phyloP scores from a whole-genome alignment of 495 filamentous ascomycete genomes.

The Copromyces sp. region DNA sequence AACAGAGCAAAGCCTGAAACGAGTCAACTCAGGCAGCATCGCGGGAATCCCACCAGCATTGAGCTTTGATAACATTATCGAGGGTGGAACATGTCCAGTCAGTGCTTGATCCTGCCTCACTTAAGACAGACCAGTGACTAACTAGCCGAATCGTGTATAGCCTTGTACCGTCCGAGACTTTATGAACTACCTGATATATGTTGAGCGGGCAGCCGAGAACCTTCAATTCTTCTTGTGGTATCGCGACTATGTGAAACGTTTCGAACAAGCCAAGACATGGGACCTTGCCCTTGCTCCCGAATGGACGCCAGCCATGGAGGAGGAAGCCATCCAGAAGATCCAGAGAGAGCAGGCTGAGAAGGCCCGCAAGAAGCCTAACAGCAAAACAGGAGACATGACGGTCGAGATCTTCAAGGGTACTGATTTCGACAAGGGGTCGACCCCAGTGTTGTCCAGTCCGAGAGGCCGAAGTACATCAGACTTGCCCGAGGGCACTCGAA shows the following conservation, averaged over 20 bases:
- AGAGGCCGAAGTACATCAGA: neutral
- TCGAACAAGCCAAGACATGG: constrained; percentile 38
- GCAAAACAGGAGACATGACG: constrained; percentile 3
- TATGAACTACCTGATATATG: constrained; percentile 69
- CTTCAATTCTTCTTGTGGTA: constrained; percentile 75
- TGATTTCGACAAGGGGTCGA: constrained; percentile 41
- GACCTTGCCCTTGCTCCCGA: constrained; percentile 49
- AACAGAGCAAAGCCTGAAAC: constrained; percentile 11
- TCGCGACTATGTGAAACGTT: constrained; percentile 53
- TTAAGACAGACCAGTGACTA: neutral
- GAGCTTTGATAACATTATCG: constrained; percentile 60
- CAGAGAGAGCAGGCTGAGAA: constrained; percentile 31
- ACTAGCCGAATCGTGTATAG: constrained; percentile 26
- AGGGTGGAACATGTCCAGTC: constrained; percentile 70
- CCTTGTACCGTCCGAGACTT: constrained; percentile 67
- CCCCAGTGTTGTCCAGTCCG: neutral
- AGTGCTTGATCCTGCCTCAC: constrained; percentile 13
- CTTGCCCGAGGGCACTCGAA: neutral
- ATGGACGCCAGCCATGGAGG: constrained; percentile 48
- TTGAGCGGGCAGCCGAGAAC: constrained; percentile 66
- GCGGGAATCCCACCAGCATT: constrained; percentile 55
- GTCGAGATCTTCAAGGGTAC: constrained; percentile 45
- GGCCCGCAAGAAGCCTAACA: constrained; percentile 16
- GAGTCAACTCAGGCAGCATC: constrained; percentile 8
- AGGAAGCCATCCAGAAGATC: constrained; percentile 32